Conservation (phyloP, 1,139 yeast genomes). For the Meyerozyma athensensis region DNA sequence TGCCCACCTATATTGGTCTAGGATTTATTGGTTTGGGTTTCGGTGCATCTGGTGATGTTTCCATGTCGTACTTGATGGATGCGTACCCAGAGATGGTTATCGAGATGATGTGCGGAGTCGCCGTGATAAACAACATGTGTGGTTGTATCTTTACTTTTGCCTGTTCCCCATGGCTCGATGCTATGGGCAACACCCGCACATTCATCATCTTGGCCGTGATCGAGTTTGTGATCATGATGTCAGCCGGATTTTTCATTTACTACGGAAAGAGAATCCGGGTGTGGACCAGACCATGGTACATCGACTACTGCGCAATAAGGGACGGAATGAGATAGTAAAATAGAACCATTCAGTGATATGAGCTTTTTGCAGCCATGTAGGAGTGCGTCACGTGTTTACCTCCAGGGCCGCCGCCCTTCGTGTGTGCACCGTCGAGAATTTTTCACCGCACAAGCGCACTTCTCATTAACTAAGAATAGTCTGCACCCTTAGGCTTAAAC, state of each 20-base stretch:
- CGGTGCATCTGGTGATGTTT: constrained; percentile 34
- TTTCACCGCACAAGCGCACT: background rate
- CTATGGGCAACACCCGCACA: constrained; percentile 29
- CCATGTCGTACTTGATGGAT: constrained; percentile 37
- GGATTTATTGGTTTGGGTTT: constrained; percentile 35
- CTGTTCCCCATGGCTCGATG: constrained; percentile 35
- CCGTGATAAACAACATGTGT: constrained; percentile 32
- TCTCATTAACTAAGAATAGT: constrained; percentile 52
- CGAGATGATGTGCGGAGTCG: constrained; percentile 35
- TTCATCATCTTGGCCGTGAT: constrained; percentile 33
- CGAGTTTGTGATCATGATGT: constrained; percentile 23
- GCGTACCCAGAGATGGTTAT: constrained; percentile 37
- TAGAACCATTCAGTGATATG: too few species aligned
- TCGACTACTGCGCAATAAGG: constrained; percentile 19
- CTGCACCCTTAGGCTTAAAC: constrained; percentile 60
- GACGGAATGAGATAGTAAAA: too few species aligned
- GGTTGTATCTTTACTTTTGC: constrained; percentile 39
- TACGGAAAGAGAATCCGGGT: constrained; percentile 34
- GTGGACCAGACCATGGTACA: constrained; percentile 31
- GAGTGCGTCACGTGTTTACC: background rate
- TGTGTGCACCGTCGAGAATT: constrained; percentile 1
- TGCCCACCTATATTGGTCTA: constrained; percentile 30
- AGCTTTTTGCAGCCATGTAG: background rate
- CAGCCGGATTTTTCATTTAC: constrained; percentile 25
- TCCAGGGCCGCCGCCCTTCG: constrained; percentile 2